A percentile compares a stretch with the other conserved stretches of the same genome.
Conservation (phyloP, 371 early-diverging fungal genomes). For the Funneliformis caledonium region DNA sequence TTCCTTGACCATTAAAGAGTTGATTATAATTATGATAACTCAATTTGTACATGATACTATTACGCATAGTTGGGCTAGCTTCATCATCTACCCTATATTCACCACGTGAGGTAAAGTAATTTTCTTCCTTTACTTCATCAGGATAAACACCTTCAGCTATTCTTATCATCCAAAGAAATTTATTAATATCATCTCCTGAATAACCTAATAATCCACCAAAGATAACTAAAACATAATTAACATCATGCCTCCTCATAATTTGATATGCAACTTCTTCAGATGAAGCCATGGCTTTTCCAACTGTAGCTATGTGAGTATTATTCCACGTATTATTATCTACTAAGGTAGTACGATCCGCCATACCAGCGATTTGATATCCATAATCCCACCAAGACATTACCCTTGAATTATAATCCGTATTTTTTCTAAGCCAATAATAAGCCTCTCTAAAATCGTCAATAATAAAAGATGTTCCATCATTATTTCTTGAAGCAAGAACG, state of each 20-base stretch:
- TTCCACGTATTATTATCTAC: constrained; percentile 99
- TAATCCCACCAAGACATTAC: constrained; percentile 99
- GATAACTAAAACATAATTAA: constrained; percentile 94
- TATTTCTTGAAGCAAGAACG: constrained; percentile 86
- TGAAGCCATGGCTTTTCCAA: constrained; percentile 93
- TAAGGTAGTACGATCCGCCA: constrained; percentile 95
- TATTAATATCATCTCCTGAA: constrained; percentile 99
- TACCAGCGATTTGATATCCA: constrained; percentile 99
- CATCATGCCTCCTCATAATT: constrained; percentile 90
- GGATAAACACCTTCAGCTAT: constrained; percentile 98
- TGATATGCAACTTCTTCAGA: constrained; percentile 91
- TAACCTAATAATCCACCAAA: constrained; percentile 97
- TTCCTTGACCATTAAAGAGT: constrained; percentile 77
- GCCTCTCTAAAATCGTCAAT: constrained; percentile 99
- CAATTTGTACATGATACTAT: constrained; percentile 96
- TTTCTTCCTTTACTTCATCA: constrained; percentile 84
- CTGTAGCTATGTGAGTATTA: constrained; percentile 99
- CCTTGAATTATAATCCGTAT: constrained; percentile 91
- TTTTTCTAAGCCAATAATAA: constrained; percentile 98
- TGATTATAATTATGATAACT: constrained; percentile 94
- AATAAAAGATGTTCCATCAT: constrained; percentile 89
- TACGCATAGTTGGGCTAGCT: constrained; percentile 89
- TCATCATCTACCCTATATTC: constrained; percentile 93
- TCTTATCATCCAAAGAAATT: constrained; percentile 99
- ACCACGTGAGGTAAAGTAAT: constrained; percentile 88